Base-by-base conservation (phyloP, 2,329 filamentous ascomycete species). In the Penicillium sp. region DNA sequence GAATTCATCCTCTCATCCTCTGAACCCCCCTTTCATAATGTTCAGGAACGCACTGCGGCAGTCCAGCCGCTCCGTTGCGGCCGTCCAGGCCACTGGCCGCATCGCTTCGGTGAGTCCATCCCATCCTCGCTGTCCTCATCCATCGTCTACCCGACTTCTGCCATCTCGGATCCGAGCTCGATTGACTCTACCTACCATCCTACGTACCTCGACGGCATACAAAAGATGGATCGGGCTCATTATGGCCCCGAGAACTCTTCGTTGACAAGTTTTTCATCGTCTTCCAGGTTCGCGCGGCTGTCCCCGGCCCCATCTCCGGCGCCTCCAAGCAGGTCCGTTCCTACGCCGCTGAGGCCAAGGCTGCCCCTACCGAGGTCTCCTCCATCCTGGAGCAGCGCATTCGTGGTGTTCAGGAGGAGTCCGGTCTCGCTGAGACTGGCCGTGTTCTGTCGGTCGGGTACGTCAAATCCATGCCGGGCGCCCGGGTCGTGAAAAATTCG, bases 381-480 rank as follows among this genome's bases (percentile, higher is more conserved):
- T 95, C 90, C 60, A 96, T 98, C 72, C 85, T 98, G 68, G 92
- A 96, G 79, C 90, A 96, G 81, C 82, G 89, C 74, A 98, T 98
- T 67, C 86, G 92, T 69, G 92, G 92, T 78, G 87, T 96, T 59
- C 85, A 94, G 74, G 92, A 96, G 76, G 92, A 96, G 78, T 78
- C 86, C 67, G 81, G 80, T 70, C 85, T 98, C 62, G 88, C 92
- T 71, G 92, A 98, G 84, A 98, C 92, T 67, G 92, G 92, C 68
- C 88, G 90, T 75, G 92, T 98, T 66, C 83, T 98, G 62, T 95
- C 89, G 66, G 88, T 98, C 72, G 90, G 90, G 90, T 96, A 93
- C 69, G 88, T 83, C 48, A 44, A 39, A 44, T 47, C 42, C 41
- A 45, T 41, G 39, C 46, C 30, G 22, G 30, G 35, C 33, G 42